A percentile compares a stretch with the other conserved stretches of the same genome.
These are phyloP conservation scores for Saitozyma podzolica DNA, from an alignment of 768 basidiomycete genomes.

Conservation along the genomic window DNA sequence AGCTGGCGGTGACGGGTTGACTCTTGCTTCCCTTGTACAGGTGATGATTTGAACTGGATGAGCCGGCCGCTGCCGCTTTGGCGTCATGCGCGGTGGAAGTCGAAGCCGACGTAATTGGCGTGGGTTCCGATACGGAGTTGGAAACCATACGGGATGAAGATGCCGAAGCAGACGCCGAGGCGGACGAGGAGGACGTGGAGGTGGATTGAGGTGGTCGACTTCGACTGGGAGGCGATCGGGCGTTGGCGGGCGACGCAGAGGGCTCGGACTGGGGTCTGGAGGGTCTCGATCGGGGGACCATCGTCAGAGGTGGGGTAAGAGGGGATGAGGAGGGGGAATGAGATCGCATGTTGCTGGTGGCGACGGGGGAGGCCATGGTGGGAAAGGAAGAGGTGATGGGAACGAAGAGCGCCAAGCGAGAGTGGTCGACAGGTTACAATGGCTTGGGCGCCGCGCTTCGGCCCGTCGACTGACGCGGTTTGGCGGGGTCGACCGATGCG, in stretches of 20 bases:
- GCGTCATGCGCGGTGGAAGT: constrained; percentile 1
- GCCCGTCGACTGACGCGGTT: too few relatives aligned
- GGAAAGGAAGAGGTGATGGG: background rate
- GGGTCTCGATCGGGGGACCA: constrained; percentile 11
- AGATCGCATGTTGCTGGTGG: background rate
- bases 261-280: constrained; percentile 9
- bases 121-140: background rate
- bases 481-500: too few relatives aligned
- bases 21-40: background rate
- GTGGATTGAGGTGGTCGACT: background rate
- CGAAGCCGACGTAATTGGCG: background rate
- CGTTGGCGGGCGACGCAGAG: constrained; percentile 4
- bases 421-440: too few relatives aligned
- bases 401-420: too few relatives aligned
- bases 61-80: background rate
- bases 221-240: background rate
- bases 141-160: background rate
- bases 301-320: constrained; percentile 4
- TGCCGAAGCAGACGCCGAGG: background rate
- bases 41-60: background rate
- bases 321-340: constrained; percentile 7
- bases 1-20: too few relatives aligned
- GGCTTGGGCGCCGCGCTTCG: too few relatives aligned
- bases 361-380: constrained; percentile 6
- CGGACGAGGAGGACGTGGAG: constrained; percentile 1